Evolutionary conservation across 345 rosid genomes (phyloP).

Genomic region (Heritiera littoralis): DNA sequence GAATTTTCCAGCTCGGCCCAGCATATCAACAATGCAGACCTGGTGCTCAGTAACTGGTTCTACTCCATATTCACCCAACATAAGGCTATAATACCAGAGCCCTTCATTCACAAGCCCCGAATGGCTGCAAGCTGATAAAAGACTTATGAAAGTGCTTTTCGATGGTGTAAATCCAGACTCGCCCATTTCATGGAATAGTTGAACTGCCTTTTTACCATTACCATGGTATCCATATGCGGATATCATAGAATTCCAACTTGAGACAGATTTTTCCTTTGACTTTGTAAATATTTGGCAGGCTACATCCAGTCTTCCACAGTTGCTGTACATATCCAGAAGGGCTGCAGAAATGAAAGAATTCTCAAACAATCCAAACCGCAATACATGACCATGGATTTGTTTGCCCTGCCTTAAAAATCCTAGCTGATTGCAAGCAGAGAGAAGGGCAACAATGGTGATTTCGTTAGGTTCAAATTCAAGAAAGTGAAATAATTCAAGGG

Average conservation of each 20-base stretch:
- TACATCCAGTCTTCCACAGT: constrained; percentile 53
- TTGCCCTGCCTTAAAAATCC: constrained; percentile 49
- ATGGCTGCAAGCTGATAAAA: constrained; percentile 68
- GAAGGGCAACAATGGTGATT: constrained; percentile 54
- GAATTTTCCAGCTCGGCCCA: constrained; percentile 52
- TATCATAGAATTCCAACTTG: constrained; percentile 65
- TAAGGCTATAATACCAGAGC: constrained; percentile 39
- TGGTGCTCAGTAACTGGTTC: constrained; percentile 57
- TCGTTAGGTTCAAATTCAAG: constrained; percentile 52
- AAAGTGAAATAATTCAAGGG: constrained; percentile 46
- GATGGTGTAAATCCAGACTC: constrained; percentile 44
- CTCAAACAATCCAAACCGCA: constrained; percentile 39
- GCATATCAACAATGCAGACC: constrained; percentile 62
- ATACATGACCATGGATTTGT: constrained; percentile 51
- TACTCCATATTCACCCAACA: constrained; percentile 41
- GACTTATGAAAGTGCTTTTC: constrained; percentile 50
- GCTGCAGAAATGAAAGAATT: constrained; percentile 49
- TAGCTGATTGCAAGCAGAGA: constrained; percentile 58
- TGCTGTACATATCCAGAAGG: constrained; percentile 64
- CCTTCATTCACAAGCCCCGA: constrained; percentile 67
- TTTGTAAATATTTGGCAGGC: constrained; percentile 51
- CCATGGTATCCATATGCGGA: constrained; percentile 59
- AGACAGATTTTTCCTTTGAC: constrained; percentile 41
- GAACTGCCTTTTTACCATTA: constrained; percentile 51
- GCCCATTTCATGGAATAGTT: constrained; percentile 43